Evolutionary conservation across 345 rosid genomes (phyloP).

Genomic region (Aquilaria yunnanensis): DNA sequence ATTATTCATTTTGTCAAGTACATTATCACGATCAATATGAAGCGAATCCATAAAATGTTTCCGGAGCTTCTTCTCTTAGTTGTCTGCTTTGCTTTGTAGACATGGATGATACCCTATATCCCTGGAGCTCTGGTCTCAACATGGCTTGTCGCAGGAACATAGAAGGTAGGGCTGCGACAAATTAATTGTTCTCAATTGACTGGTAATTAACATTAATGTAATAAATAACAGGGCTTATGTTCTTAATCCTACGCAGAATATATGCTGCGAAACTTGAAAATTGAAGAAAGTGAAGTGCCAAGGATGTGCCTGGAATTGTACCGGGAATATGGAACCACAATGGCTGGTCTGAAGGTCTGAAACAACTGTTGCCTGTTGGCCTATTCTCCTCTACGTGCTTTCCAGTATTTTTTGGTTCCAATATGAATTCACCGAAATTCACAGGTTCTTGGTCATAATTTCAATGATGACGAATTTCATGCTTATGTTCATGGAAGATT

Average conservation of each 20-base stretch:
- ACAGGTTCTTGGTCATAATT: slow-evolving; percentile 80
- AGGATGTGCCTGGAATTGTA: slow-evolving; percentile 86
- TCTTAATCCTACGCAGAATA: slow-evolving; percentile 37
- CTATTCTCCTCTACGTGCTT: background rate
- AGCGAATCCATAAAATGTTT: background rate
- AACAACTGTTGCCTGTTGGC: background rate
- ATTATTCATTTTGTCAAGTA: background rate
- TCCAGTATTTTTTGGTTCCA: background rate
- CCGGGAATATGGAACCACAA: slow-evolving; percentile 87
- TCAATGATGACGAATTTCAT: slow-evolving; percentile 82
- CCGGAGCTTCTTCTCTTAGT: background rate
- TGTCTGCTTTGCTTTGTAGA: slow-evolving; percentile 34
- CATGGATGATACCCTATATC: slow-evolving; percentile 86
- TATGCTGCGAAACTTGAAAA: slow-evolving; percentile 59
- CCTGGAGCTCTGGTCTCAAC: slow-evolving; percentile 68
- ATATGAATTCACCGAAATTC: background rate
- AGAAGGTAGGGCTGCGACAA: slow-evolving; percentile 38
- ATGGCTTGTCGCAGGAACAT: slow-evolving; percentile 81
- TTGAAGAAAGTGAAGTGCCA: slow-evolving; percentile 78
- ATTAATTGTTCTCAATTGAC: background rate
- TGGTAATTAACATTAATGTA: background rate
- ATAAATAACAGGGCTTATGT: background rate
- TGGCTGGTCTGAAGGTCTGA: slow-evolving; percentile 89
- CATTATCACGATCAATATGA: background rate
- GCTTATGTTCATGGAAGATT: slow-evolving; percentile 76